These are phyloP conservation scores for Neurospora sp. DNA, from an alignment of 2,329 filamentous ascomycete species.

Conservation along the genomic window DNA sequence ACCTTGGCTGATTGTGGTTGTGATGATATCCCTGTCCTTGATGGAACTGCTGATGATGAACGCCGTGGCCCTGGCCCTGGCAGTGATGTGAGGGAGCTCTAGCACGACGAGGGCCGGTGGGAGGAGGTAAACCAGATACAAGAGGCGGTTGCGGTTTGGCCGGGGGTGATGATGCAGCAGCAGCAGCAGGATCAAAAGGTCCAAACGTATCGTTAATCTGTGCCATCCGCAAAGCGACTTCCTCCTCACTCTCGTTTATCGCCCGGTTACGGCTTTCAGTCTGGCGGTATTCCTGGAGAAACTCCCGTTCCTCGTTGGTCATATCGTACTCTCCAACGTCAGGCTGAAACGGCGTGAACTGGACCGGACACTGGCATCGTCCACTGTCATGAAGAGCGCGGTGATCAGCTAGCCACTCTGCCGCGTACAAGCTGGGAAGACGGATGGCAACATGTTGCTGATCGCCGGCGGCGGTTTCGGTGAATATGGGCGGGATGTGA, in stretches of 20 bases:
- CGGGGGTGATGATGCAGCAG: not conserved
- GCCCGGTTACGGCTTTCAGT: not conserved
- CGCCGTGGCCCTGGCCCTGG: not conserved
- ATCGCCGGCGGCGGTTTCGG: conserved; percentile 10
- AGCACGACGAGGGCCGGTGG: not conserved
- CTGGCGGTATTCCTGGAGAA: not conserved
- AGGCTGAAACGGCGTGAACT: conserved; percentile 23
- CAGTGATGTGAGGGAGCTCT: not conserved
- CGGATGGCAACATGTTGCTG: conserved; percentile 21
- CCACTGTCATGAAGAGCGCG: conserved; percentile 25
- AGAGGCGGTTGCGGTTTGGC: not conserved
- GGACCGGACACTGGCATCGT: conserved; percentile 24
- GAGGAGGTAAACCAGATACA: not conserved
- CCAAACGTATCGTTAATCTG: conserved; percentile 9
- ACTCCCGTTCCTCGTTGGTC: not conserved
- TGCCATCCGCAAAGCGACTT: conserved; percentile 4
- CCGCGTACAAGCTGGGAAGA: conserved; percentile 27
- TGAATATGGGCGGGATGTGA: conserved; percentile 8
- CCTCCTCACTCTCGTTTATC: not conserved
- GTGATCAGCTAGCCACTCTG: conserved; percentile 33
- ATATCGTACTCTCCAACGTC: conserved; percentile 8
- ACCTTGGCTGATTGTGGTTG: not conserved
- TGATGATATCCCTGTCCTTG: not conserved
- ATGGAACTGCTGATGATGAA: not conserved
- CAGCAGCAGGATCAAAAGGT: not conserved